Conservation (phyloP, 768 basidiomycete species). For the Lactarius evosmus region DNA sequence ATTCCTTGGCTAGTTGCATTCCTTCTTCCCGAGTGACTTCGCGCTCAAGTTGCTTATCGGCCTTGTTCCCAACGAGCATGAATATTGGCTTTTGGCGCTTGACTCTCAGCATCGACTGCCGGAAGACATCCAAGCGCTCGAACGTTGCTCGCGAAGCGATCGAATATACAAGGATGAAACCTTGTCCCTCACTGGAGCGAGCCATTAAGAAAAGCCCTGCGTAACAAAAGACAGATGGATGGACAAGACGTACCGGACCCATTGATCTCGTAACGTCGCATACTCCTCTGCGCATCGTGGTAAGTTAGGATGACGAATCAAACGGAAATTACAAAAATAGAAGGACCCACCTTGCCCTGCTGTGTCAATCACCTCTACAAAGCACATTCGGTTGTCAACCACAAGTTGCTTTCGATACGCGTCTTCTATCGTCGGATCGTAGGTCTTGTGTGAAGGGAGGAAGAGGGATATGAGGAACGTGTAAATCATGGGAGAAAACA, state of each 20-base stretch:
- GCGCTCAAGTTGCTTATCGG: constrained; percentile 85
- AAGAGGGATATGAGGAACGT: constrained; percentile 19
- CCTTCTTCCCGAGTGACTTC: constrained; percentile 94
- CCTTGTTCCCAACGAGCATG: constrained; percentile 96
- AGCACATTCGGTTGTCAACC: constrained; percentile 93
- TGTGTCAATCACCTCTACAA: constrained; percentile 95
- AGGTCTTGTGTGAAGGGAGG: constrained; percentile 55
- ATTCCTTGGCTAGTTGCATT: constrained; percentile 68
- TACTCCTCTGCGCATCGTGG: constrained; percentile 75
- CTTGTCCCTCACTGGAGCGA: constrained; percentile 80
- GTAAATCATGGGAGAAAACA: constrained; percentile 9
- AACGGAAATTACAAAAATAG: constrained; percentile 7
- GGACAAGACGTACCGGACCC: constrained; percentile 76
- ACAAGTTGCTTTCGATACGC: constrained; percentile 94
- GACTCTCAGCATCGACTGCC: constrained; percentile 85
- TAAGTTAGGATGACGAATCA: constrained; percentile 26
- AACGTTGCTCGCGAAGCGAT: constrained; percentile 93
- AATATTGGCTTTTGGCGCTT: constrained; percentile 84
- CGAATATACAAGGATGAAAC: constrained; percentile 96
- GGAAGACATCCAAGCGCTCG: constrained; percentile 84
- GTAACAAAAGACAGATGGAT: constrained; percentile 14
- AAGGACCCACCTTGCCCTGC: constrained; percentile 83
- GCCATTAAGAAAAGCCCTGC: constrained; percentile 20
- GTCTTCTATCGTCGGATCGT: constrained; percentile 98
- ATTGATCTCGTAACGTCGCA: constrained; percentile 93